A percentile compares a stretch with the other conserved stretches of the same genome.
Evolutionary conservation across 306 rosid species (phyloP).

Genomic region (Medicago lupulina): DNA sequence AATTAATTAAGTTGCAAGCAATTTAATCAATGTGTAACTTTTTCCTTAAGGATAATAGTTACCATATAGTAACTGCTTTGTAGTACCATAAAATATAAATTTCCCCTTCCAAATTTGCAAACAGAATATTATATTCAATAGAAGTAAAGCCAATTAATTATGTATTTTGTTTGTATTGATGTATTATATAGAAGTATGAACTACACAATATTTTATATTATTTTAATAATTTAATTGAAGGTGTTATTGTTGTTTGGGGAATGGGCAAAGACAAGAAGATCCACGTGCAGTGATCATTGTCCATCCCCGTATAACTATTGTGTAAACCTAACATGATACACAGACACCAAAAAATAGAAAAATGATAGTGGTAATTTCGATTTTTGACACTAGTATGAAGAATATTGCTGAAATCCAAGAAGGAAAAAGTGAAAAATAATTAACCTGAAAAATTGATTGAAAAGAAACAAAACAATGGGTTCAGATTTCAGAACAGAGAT

Average conservation of each 20-base stretch:
- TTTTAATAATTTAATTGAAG: conserved; percentile 44
- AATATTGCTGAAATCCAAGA: conserved; percentile 48
- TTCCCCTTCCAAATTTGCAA: conserved; percentile 25
- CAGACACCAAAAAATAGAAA: conserved; percentile 37
- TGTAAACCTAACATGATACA: conserved; percentile 44
- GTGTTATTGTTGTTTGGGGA: conserved; percentile 56
- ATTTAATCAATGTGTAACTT: neutral
- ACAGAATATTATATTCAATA: conserved; percentile 32
- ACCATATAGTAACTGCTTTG: conserved; percentile 30
- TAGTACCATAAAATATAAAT: conserved; percentile 31
- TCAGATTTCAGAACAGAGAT: conserved; percentile 45
- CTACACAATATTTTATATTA: conserved; percentile 34
- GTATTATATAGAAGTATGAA: neutral
- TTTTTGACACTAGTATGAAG: conserved; percentile 49
- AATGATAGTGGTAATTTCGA: conserved; percentile 39
- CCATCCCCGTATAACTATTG: conserved; percentile 58
- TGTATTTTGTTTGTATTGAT: conserved; percentile 45
- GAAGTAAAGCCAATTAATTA: conserved; percentile 28
- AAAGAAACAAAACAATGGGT: conserved; percentile 56
- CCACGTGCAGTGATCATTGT: conserved; percentile 81
- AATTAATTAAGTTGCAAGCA: conserved; percentile 4
- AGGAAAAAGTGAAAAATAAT: neutral
- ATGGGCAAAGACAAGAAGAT: conserved; percentile 55
- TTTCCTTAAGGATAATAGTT: conserved; percentile 19
- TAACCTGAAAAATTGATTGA: conserved; percentile 18